phyloP scores from a whole-genome alignment of 129 eudicot species.

The Cynara cardunculus region DNA sequence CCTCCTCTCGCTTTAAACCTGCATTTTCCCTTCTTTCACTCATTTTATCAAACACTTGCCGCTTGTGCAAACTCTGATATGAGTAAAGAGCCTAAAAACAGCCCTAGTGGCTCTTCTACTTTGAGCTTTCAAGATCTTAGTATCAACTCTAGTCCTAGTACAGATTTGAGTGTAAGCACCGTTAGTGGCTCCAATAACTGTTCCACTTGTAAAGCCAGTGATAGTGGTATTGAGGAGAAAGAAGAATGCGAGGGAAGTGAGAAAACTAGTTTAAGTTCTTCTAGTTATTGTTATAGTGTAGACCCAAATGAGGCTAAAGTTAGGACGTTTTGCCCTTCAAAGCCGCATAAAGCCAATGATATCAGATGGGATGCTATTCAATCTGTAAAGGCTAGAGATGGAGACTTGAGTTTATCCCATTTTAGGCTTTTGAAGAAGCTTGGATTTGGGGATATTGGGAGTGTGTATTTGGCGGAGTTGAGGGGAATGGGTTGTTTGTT shows the following conservation, averaged over 20 bases:
- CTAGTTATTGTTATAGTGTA: slow-evolving; percentile 42
- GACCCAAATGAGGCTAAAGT: slow-evolving; percentile 48
- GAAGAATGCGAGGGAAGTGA: slow-evolving; percentile 49
- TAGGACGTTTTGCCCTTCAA: slow-evolving; percentile 46
- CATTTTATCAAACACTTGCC: slow-evolving; percentile 58
- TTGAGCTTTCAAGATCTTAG: slow-evolving; percentile 54
- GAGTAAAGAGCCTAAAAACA: slow-evolving; percentile 21
- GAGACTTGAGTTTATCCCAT: slow-evolving; percentile 75
- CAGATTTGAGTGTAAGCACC: slow-evolving; percentile 46
- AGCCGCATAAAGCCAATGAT: slow-evolving; percentile 88
- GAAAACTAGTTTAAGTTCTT: slow-evolving; percentile 70
- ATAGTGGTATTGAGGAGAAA: slow-evolving; percentile 31
- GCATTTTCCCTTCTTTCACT: slow-evolving; percentile 12
- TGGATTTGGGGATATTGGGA: slow-evolving; percentile 98
- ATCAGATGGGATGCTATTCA: slow-evolving; percentile 84
- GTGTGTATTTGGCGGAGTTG: slow-evolving; percentile 90
- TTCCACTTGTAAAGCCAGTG: slow-evolving; percentile 43
- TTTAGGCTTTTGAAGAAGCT: slow-evolving; percentile 88
- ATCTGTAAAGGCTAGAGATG: slow-evolving; percentile 55
- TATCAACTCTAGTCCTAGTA: slow-evolving; percentile 42
- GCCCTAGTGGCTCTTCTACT: slow-evolving; percentile 29
- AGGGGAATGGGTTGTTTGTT: slow-evolving; percentile 80
- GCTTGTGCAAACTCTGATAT: slow-evolving; percentile 8
- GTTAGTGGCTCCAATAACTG: slow-evolving; percentile 34
- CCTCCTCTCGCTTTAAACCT: slow-evolving; percentile 17